These are phyloP conservation scores for Austroboletus novae-zelandiae DNA, from an alignment of 1,284 basidiomycete species.

Conservation along the genomic window DNA sequence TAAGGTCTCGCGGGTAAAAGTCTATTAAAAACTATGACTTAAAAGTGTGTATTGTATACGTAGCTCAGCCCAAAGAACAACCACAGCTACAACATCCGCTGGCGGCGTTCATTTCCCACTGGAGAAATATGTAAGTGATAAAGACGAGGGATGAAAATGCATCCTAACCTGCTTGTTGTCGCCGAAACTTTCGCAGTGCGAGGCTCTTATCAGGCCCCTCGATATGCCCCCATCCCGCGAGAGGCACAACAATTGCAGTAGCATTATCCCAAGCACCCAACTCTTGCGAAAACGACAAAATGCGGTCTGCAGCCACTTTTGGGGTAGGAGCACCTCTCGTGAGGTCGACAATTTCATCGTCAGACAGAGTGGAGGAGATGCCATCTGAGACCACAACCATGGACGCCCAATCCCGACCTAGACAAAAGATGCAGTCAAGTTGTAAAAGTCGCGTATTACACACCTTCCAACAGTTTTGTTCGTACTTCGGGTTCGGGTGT, in stretches of 20 bases:
- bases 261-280: slow-evolving; percentile 90
- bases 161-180: slow-evolving; percentile 61
- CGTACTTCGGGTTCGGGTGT: slow-evolving; percentile 95
- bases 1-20: slow-evolving; percentile 31
- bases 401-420: slow-evolving; percentile 77
- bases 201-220: slow-evolving; percentile 79
- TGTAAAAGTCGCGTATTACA: slow-evolving; percentile 9
- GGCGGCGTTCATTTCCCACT: slow-evolving; percentile 67
- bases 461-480: slow-evolving; percentile 75
- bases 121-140: slow-evolving; percentile 12
- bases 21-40: slow-evolving; percentile 7
- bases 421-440: slow-evolving; percentile 3
- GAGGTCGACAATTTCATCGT: slow-evolving; percentile 94
- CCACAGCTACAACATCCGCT: slow-evolving; percentile 59
- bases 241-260: slow-evolving; percentile 89
- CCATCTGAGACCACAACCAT: slow-evolving; percentile 87
- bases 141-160: neutral
- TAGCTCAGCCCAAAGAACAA: neutral
- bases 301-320: slow-evolving; percentile 75
- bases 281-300: slow-evolving; percentile 88
- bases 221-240: slow-evolving; percentile 88
- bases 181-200: slow-evolving; percentile 77
- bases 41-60: slow-evolving; percentile 1
- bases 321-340: slow-evolving; percentile 74
- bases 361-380: slow-evolving; percentile 85